phyloP scores from a whole-genome alignment of 2,329 filamentous ascomycete species.

The Cladophialophora chaetospira region DNA sequence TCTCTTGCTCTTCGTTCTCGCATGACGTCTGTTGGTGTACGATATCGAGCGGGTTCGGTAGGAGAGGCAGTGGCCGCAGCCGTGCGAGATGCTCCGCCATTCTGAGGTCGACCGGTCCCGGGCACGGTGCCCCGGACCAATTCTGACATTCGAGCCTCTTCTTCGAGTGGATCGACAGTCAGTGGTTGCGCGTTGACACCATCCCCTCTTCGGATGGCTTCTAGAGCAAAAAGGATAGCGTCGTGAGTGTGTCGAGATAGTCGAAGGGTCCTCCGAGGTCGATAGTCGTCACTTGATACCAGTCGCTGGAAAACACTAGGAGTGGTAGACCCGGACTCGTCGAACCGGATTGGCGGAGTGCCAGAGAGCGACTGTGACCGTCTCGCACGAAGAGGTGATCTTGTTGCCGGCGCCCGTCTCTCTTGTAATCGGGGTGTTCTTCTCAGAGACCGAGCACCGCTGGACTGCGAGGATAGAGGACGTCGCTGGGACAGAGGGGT shows the following conservation, averaged over 20 bases:
- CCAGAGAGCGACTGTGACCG: conserved; percentile 29
- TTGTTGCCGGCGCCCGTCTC: conserved; percentile 39
- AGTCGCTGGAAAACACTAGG: conserved; percentile 39
- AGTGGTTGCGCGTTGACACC: conserved; percentile 63
- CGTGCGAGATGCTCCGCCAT: conserved; percentile 56
- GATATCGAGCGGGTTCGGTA: conserved; percentile 62
- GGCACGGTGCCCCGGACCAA: conserved; percentile 63
- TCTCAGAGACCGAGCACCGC: conserved; percentile 55
- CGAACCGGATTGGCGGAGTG: conserved; percentile 21
- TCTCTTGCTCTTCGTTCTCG: conserved; percentile 78
- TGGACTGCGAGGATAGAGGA: conserved; percentile 54
- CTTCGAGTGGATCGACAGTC: conserved; percentile 80
- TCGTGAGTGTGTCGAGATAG: conserved; percentile 84
- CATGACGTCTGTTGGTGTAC: conserved; percentile 90
- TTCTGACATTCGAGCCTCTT: conserved; percentile 91
- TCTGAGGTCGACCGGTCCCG: conserved; percentile 53
- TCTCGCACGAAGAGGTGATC: conserved; percentile 30
- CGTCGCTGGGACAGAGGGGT: conserved; percentile 22
- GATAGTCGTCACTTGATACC: conserved; percentile 49
- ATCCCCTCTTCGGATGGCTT: conserved; percentile 66
- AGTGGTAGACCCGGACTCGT: conserved; percentile 33
- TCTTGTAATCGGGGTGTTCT: conserved; percentile 56
- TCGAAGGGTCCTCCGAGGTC: conserved; percentile 55
- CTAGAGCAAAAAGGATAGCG: conserved; percentile 87
- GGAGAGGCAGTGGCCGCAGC: conserved; percentile 42